These are phyloP conservation scores for Piper betle DNA, from an alignment of 164 flowering plant species.

Conservation along the genomic window DNA sequence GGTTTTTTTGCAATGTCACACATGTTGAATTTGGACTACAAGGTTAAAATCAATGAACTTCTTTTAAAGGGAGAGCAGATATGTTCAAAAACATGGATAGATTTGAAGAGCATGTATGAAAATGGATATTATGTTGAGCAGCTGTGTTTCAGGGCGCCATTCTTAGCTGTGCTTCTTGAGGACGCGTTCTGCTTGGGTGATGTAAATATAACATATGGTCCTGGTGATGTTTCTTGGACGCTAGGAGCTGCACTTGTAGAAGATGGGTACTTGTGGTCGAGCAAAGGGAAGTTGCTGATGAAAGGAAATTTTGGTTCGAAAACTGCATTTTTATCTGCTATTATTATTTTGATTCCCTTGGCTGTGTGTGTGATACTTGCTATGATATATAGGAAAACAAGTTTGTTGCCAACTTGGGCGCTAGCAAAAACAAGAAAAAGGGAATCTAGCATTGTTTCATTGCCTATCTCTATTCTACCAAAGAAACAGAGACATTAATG, in stretches of 20 bases:
- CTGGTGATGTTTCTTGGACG: constrained; percentile 57
- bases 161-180: constrained; percentile 45
- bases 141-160: constrained; percentile 44
- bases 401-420: constrained; percentile 8
- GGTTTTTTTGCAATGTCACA: constrained; percentile 52
- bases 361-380: constrained; percentile 23
- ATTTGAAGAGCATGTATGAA: constrained; percentile 12
- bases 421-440: constrained; percentile 32
- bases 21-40: constrained; percentile 31
- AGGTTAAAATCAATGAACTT: constrained; percentile 33
- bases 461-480: constrained; percentile 27
- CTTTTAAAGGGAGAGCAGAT: constrained; percentile 38
- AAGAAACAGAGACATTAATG: constrained; percentile 10
- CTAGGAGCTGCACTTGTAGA: constrained; percentile 55
- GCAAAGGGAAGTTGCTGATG: background rate
- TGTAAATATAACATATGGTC: constrained; percentile 45
- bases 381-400: constrained; percentile 29
- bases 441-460: constrained; percentile 14
- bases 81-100: constrained; percentile 36
- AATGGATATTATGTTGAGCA: constrained; percentile 18
- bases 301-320: background rate
- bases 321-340: constrained; percentile 18
- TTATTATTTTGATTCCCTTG: constrained; percentile 21
- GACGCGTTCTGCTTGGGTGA: constrained; percentile 40
- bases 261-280: constrained; percentile 27